Evolutionary conservation across 805 yeast genomes (phyloP), one percentile per base, ranked within the genome.

Genomic region (Phaffomyces antillensis): DNA sequence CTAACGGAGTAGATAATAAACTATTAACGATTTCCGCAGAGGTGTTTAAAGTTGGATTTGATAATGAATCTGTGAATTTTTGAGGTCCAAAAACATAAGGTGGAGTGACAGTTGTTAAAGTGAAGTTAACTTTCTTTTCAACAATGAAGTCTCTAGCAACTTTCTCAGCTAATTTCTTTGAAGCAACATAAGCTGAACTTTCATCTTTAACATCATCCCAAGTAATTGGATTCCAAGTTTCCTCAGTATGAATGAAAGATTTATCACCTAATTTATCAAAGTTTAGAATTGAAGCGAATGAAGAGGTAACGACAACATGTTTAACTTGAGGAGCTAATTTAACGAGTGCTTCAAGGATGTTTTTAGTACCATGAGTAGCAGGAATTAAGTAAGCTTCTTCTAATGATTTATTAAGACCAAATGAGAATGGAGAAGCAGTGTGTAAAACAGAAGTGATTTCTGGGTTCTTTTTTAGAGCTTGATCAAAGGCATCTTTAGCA

Each of bases 1-100:
- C 58, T 37, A 67, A 48, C 13, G 59, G 53, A 55, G 57, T 48
- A 52, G 65, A 47, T 59, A 62, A 38, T 52, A 62, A 36, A 11
- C 41, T 45, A 60, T 65, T 61, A 39, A 57, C 45, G 28, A 61
- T 35, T 56, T 65, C 68, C 44, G 72, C 71, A 26, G 77, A 71
- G 1, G 73, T 67, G 56, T 73, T 73, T 49, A 72, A 52, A 8
- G 59, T 60, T 39, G 65, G 62, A 18, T 66, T 66, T 35, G 67
- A 64, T 40, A 70, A 59, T n/a, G 62, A 60, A 44, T 71, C 69
- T 18, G 77, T 71, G 47, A 75, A 74, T 18, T 67, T 70, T 53
- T 78, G 80, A 7, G 85, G 85, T 5, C 85, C 86, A 51, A 76
- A 71, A 1, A 78, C 82, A 56, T 65, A 76, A 12, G 73, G 71